Base-by-base conservation (phyloP, 192 early-diverging fungal genomes). In the Glomus cerebriforme region DNA sequence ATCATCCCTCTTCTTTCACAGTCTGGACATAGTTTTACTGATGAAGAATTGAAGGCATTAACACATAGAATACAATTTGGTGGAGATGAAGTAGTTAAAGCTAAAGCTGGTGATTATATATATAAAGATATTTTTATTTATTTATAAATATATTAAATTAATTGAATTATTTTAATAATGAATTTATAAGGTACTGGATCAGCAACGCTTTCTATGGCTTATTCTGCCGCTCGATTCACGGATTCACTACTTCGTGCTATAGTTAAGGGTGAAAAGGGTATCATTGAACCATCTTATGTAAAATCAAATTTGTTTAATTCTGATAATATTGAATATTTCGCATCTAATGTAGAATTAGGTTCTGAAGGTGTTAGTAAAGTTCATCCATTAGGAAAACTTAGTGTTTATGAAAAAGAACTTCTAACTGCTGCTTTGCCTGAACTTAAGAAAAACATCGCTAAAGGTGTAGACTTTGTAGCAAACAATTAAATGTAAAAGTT, bases 41-140 rank as follows among this genome's bases (percentile, higher is more conserved):
- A 93, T 65, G 92, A 93, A 79, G 91, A 97, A 89, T 81, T 91
- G 72, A 93, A 96, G 83, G 90, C 87, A 37, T 89, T 98, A 77
- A 98, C 97, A 73, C 81, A 96, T 82, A 95, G 96, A 82, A 98
- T 98, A 84, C 97, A 98, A 88, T 97, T 92, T 83, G 97, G 95
- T 82, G 97, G 97, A 82, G 97, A 98, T 82, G 97, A 98, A 86
- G 97, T 98, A 39, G 95, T 98, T 82, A 94, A 97, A 91, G 97
- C 97, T 82, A 98, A 98, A 92, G 82, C 83, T 49, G 85, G 76
- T 78, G 34, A 54, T 29, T 54, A 49, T 72, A 9, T 27, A 27
- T 47, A 32, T 15, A 32, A 32, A 68, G 13, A 39, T 59, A 15
- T 59, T 59, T 59, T n/a, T 27, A 26, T 26, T 60, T 60, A 60